Evolutionary conservation across 2,329 filamentous ascomycete genomes (phyloP), one percentile per base, ranked within the genome.

Genomic region (Colletotrichum abscissum): DNA sequence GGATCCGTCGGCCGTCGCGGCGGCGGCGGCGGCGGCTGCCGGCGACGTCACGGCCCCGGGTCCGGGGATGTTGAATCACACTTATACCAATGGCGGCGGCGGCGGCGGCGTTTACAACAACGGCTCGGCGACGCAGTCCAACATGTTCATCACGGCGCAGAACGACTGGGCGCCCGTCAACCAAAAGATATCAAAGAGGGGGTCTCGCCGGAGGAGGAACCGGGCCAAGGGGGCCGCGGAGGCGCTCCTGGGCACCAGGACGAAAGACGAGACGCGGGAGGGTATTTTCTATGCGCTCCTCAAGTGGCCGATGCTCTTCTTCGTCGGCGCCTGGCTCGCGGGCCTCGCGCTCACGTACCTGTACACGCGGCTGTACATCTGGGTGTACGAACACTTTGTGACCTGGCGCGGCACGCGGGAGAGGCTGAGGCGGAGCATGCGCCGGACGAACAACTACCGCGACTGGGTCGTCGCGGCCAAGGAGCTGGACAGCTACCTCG

Each of bases 121-220:
- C 19, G 72, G 63, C 56, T 73, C 74, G 68, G 82, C 76, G 75
- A 75, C 63, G 16, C 76, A 79, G 46, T 81, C 83, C 71, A 84
- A 82, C 52, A 84, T 90, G 63, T 95, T 95, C 80, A 94, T 98
- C 78, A 94, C 94, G 4, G 96, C 97, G 54, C 91, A 97, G 80
- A 97, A 97, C 81, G 97, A 99, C 86, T 99, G 97, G 97, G 92
- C 94, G 19, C 97, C 97, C 0, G 91, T 98, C 14, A 92, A 93
- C 77, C 91, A 96, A 80, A 92, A 89, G 70, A 88, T 95, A 26
- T 80, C 85, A 77, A 86, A 82, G 78, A 49, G 71, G n/a, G 71
- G 67, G 7, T 73, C 71, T 19, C 80, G 82, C 82, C 75, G 78
- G 72, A 82, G 79, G 74, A 81, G 79, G 77, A 83, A 76, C 63